phyloP scores from a whole-genome alignment of 441 rosid genomes.

The Erodium texanum region DNA sequence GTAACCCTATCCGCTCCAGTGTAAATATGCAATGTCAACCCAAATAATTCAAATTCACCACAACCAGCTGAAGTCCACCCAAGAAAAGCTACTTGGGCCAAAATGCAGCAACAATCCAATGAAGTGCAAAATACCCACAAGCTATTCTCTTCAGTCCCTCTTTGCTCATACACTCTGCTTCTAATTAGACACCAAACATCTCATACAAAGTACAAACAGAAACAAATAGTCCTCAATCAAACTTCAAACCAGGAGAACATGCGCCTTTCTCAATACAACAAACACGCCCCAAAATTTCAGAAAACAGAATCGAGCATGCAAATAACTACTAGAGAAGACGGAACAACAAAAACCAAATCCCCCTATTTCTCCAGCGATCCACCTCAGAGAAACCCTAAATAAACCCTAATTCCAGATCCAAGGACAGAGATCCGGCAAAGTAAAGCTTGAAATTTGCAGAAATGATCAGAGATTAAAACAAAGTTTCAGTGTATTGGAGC shows the following conservation, averaged over 20 bases:
- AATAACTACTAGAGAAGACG: neutral
- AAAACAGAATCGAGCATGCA: neutral
- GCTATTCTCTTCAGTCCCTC: constrained; percentile 10
- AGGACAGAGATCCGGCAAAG: constrained; percentile 15
- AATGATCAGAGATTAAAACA: neutral
- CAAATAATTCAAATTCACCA: constrained; percentile 6
- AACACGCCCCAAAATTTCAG: neutral
- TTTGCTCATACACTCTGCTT: constrained; percentile 13
- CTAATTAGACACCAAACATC: constrained; percentile 5
- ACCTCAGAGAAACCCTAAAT: constrained; percentile 3
- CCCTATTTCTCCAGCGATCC: constrained; percentile 1
- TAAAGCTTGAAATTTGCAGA: neutral
- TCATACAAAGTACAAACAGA: neutral
- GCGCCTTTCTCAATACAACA: neutral
- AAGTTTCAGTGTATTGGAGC: neutral
- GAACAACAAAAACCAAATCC: neutral
- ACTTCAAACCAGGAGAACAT: neutral
- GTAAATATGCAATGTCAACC: constrained; percentile 25
- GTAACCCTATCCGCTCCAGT: constrained; percentile 44
- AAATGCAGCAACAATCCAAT: neutral
- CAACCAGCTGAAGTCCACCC: constrained; percentile 13
- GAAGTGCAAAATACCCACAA: constrained; percentile 11
- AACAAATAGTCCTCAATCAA: neutral
- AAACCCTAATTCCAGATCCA: constrained; percentile 27
- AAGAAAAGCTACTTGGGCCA: neutral